Conservation (phyloP, 495 filamentous ascomycete genomes). For the Penicillium argentinense region DNA sequence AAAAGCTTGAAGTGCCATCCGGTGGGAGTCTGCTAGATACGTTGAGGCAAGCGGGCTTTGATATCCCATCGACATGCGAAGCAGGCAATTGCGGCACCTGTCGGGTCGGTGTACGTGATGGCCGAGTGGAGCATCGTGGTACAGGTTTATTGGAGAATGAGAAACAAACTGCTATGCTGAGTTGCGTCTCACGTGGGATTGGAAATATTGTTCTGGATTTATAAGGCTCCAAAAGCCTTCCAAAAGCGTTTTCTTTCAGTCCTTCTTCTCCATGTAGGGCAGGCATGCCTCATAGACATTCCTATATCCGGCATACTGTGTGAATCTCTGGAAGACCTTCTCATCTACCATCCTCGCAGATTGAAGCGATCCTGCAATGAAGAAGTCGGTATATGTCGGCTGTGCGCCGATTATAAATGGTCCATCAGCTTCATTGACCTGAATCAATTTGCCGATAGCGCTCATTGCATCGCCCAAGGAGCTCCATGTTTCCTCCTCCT, state of each 20-base stretch:
- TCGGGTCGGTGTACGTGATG: conserved; percentile 3
- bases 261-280: conserved; percentile 37
- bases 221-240: too few relatives aligned
- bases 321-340: conserved; percentile 29
- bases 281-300: conserved; percentile 39
- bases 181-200: conserved; percentile 7
- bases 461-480: conserved; percentile 20
- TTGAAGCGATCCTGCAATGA: conserved; percentile 37
- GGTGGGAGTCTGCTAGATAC: conserved; percentile 5
- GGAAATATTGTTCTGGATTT: conserved; percentile 6
- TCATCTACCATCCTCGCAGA: conserved; percentile 36
- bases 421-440: conserved; percentile 32
- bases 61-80: conserved; percentile 10
- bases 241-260: too few relatives aligned
- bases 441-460: conserved; percentile 30
- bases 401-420: conserved; percentile 36
- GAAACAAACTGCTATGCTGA: conserved; percentile 9
- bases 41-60: conserved; percentile 10
- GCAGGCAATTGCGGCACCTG: conserved; percentile 13
- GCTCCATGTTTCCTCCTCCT: conserved; percentile 30
- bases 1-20: not conserved
- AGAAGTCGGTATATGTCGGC: conserved; percentile 39
- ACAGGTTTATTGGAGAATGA: conserved; percentile 6
- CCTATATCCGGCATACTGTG: conserved; percentile 28
- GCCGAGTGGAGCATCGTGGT: conserved; percentile 8